Evolutionary conservation across 164 flowering plant genomes (phyloP), one percentile per base, ranked within the genome.

Genomic region (Tetracentron sinense): DNA sequence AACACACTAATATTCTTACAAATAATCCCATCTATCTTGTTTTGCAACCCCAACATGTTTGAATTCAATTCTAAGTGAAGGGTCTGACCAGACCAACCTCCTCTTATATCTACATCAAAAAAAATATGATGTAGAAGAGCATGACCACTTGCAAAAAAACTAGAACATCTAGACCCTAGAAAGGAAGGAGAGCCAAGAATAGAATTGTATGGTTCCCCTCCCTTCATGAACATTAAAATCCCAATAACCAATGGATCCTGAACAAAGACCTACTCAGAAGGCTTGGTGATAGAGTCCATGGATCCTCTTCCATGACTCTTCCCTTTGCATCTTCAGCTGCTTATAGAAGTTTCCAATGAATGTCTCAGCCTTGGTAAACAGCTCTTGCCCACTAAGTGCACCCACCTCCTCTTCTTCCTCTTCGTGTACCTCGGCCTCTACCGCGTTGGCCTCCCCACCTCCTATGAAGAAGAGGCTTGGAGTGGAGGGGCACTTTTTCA

Each of bases 241-340:
- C 54, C 25, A 53, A 3, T n/a, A 66, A 52, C 63, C 69, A 66
- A 66, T 58, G 19, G 47, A 42, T 33, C 44, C 38, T 55, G 8
- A 21, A 12, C 28, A 60, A 27, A 44, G 16, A 7, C 42, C 27
- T 19, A 52, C 6, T 27, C 51, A 79, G 59, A 77, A 79, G 69
- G 83, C 80, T 64, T 70, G 82, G 27, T 79, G 83, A 69, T 82
- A 81, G 38, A 85, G 56, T 15, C 74, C 87, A 77, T 84, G 87
- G 66, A 85, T 78, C 74, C 57, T 83, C 65, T 79, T 83, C 87
- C 87, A 79, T 54, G 90, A 88, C n/a, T 84, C 89, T 66, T 87
- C 87, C 69, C 86, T 90, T 53, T 87, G 96, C 65, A 85, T 84
- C 85, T 85, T 85, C 80, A 87, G 61, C 75, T 90, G 88, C 72